phyloP scores from a whole-genome alignment of 106 monocot species.

The Narthecium ossifragum region DNA sequence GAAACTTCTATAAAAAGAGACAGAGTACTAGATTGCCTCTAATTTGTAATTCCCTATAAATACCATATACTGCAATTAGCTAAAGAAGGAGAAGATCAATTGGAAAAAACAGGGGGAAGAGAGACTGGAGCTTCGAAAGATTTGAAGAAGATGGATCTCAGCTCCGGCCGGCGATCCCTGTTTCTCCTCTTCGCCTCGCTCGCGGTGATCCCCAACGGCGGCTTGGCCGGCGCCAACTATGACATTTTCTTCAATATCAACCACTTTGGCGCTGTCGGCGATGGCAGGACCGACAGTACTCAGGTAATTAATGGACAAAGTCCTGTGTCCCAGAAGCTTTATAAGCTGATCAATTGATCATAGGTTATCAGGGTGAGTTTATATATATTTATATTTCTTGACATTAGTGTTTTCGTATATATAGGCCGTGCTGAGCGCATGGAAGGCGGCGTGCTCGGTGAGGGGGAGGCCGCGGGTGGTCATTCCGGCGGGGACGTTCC shows the following conservation, averaged over 20 bases:
- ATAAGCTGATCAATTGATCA: not conserved
- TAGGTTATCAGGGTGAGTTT: not conserved
- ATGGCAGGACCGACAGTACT: conserved; percentile 6
- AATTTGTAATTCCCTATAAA: too few species aligned
- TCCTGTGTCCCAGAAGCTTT: not conserved
- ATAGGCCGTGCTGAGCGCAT: conserved; percentile 1
- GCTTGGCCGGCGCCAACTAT: too few species aligned
- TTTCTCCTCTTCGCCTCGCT: too few species aligned
- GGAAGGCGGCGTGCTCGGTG: not conserved
- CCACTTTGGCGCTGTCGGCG: conserved; percentile 3
- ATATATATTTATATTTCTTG: not conserved
- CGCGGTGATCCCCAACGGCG: too few species aligned
- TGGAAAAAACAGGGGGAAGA: too few species aligned
- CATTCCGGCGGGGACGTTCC: not conserved
- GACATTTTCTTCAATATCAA: conserved; percentile 8
- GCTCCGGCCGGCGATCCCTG: too few species aligned
- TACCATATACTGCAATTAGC: too few species aligned
- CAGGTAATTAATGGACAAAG: not conserved
- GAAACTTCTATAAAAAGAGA: too few species aligned
- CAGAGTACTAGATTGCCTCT: too few species aligned
- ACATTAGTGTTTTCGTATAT: not conserved
- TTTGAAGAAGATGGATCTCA: too few species aligned
- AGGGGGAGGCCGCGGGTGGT: not conserved
- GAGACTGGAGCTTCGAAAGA: too few species aligned
- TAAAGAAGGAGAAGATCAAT: too few species aligned